Base-by-base conservation (phyloP, 2,329 filamentous ascomycete species). In the Microsporum audouinii region DNA sequence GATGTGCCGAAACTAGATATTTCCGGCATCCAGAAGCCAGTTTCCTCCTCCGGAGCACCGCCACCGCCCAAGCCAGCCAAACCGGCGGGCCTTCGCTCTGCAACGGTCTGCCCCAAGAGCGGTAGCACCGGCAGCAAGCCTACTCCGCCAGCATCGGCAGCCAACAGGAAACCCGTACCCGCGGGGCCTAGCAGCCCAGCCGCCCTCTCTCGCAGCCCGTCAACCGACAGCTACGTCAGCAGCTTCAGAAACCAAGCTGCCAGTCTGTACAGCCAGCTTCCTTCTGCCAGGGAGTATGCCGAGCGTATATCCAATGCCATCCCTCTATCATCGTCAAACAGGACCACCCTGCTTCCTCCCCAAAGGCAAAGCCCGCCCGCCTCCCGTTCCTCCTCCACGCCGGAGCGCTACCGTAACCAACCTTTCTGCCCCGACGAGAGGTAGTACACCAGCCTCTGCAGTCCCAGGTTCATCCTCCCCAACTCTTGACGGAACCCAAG, bases 61-160 rank as follows among this genome's bases (percentile, higher is more conserved):
- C 65, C 68, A 2, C 78, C 76, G n/a, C 65, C 68, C 2, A 75
- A 75, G 63, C 78, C 78, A 33, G 72, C 71, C 10, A 79, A 79
- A 64, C 78, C 77, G 55, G 73, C 71, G 14, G 69, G 72, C 39
- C 62, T 65, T 36, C 65, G 62, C 5, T 58, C 59, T n/a, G 49
- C 14, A n/a, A 57, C 60, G 14, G 36, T 63, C 27, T 62, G 64
- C 43, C 27, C 23, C 39, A 61, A 43, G 47, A 36, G 39, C 61
- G 36, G n/a, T 57, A 57, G 53, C 51, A 41, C 34, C 10, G 47
- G 57, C 59, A 36, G 17, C 10, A 43, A 43, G n/a, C 17, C 12
- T n/a, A 60, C 12, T 31, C 55, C 43, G 23, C 10, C 43, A 23
- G 33, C 59, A 7, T 10, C 62, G 57, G 39, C 53, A 38, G 38